Conservation (phyloP, 148 eudicot species). For the Nepenthes mirabilis region DNA sequence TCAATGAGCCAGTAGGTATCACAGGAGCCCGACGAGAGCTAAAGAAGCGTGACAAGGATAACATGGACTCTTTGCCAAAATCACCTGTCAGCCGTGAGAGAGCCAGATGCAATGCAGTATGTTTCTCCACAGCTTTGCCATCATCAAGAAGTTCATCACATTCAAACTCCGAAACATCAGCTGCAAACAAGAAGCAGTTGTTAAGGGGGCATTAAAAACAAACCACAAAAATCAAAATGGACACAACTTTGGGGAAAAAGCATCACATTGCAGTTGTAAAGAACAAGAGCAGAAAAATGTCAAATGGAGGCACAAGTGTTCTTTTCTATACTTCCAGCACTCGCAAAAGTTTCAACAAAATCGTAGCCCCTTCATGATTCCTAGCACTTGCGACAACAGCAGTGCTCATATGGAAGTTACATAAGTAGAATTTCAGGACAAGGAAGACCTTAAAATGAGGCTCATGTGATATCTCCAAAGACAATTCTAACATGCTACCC, state of each 20-base stretch:
- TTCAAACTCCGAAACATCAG: conserved; percentile 46
- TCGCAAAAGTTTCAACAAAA: too few species aligned
- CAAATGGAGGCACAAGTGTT: too few species aligned
- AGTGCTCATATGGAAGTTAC: too few species aligned
- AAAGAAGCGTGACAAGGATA: conserved; percentile 78
- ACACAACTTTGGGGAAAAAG: background rate
- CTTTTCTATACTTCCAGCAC: too few species aligned
- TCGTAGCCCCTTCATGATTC: too few species aligned
- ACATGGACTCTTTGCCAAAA: conserved; percentile 72
- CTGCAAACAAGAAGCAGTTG: conserved; percentile 22
- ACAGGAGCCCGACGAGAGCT: conserved; percentile 70
- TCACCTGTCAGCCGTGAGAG: conserved; percentile 57
- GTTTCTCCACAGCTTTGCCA: conserved; percentile 38
- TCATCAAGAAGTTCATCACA: conserved; percentile 48
- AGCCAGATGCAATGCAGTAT: conserved; percentile 57
- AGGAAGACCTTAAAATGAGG: too few species aligned
- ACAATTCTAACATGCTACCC: too few species aligned
- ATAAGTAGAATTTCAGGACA: too few species aligned
- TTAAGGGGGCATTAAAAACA: background rate
- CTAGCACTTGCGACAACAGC: too few species aligned
- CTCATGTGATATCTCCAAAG: too few species aligned
- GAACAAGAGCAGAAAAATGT: too few species aligned
- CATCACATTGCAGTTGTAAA: too few species aligned
- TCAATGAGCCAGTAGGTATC: conserved; percentile 85
- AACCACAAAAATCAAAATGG: background rate